These are phyloP conservation scores for Flaveria brownii DNA, from an alignment of 129 eudicot genomes.

Conservation along the genomic window DNA sequence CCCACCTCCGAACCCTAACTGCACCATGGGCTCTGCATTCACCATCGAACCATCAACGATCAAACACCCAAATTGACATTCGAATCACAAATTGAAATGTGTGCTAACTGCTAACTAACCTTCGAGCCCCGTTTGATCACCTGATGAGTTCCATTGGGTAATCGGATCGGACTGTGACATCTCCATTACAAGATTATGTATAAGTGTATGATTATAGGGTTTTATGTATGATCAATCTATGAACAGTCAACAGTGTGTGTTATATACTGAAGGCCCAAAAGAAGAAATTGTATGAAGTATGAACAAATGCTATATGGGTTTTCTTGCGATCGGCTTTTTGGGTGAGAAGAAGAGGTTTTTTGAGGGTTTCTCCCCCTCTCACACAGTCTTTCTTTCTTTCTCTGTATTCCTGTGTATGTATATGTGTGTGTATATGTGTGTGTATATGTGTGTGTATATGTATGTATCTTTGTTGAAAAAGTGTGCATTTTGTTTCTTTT, in stretches of 20 bases:
- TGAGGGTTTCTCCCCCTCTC: slow-evolving; percentile 35
- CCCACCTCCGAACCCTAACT: slow-evolving; percentile 53
- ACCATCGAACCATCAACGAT: slow-evolving; percentile 16
- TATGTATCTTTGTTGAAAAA: slow-evolving; percentile 30
- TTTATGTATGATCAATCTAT: no score
- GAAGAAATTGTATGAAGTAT: not conserved
- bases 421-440: not conserved
- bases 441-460: not conserved
- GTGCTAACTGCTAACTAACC: slow-evolving; percentile 36
- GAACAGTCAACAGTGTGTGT: not conserved
- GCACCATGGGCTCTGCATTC: slow-evolving; percentile 90
- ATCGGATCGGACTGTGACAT: slow-evolving; percentile 63
- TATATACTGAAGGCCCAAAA: slow-evolving; percentile 36
- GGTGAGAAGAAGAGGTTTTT: slow-evolving; percentile 31
- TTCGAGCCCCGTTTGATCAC: slow-evolving; percentile 81
- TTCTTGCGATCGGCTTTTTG: slow-evolving; percentile 31
- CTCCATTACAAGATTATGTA: slow-evolving; percentile 45
- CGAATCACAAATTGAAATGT: slow-evolving; percentile 29
- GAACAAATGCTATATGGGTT: slow-evolving; percentile 32
- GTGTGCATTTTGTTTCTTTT: not conserved
- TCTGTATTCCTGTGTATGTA: slow-evolving; percentile 3
- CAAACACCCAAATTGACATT: slow-evolving; percentile 19
- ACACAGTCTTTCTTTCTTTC: slow-evolving; percentile 25
- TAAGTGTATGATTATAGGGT: slow-evolving; percentile 10
- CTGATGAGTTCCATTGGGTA: slow-evolving; percentile 47